Evolutionary conservation across 129 eudicot genomes (phyloP), one percentile per base, ranked within the genome.

Genomic region (Helichrysum umbraculigerum): DNA sequence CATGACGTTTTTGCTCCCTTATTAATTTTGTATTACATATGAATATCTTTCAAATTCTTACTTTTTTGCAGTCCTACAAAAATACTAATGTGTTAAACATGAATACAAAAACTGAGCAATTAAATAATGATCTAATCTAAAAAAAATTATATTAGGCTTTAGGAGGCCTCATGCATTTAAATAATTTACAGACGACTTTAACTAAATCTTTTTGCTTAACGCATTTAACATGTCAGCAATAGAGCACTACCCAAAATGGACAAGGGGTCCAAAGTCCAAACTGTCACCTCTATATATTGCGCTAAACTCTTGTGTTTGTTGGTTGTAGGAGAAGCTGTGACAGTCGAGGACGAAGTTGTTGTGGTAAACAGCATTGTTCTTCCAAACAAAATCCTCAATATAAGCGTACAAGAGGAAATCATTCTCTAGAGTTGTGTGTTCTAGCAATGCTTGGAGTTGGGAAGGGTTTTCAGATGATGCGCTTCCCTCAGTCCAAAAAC

Each of bases 321-420:
- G 73, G 78, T 76, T 85, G 51, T 85, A 87, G 99, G 99, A 39
- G 99, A 95, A 78, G 87, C 97, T 1, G 99, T 91, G 71, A 78
- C 78, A 5, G 99, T 95, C 58, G 99, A 95, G 81, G 99, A 95
- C 74, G 97, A 95, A 81, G 97, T 95, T 33, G 97, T 95, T 29
- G 92, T 95, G 67, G 91, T 75, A 32, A 89, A 86, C 85, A 83
- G 96, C 88, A 95, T 95, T 41, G 96, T 95, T 76, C 94, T 95
- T 28, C 99, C 96, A 44, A 84, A 95, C 68, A 91, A 91, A 82
- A 79, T 82, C 17, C 97, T 95, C 68, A 91, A 95, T 73, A 79
- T 89, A 64, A 91, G 99, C 54, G 97, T 95, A 16, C 97, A 91
- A 41, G 97, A 95, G 51, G 99, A 95, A 85, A 95, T 95, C 73